Evolutionary conservation across 257 asterid species (phyloP), one percentile per base, ranked within the genome.

Genomic region (Ilex asprella): DNA sequence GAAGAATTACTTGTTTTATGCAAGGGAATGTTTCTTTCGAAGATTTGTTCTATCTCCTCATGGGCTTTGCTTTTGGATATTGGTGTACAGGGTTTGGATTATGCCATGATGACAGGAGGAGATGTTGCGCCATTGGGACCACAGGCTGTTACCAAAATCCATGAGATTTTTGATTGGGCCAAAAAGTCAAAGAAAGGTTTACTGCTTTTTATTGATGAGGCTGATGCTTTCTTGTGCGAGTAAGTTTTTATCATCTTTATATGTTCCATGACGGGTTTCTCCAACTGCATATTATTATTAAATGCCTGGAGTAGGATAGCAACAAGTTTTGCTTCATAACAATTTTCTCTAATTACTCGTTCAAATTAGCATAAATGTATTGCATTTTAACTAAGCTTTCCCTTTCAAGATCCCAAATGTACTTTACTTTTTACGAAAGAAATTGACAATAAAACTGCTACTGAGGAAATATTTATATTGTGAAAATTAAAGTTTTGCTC

Each of bases 71-170:
- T 57, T 21, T 76, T 63, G 64, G 49, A 53, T 53, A 21, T 53
- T 15, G 30, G 63, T 65, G 55, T 63, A 63, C 87, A 93, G 99
- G 99, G 99, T 58, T 73, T 93, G 77, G 96, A 93, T 74, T 93
- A 93, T 85, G 99, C 99, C 64, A 82, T 89, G 99, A 89, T 93
- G 99, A 89, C 99, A 15, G 99, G 99, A 56, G 99, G 97, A 63
- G 97, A 93, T 81, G 99, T 93, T 70, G 97, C 96, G 30, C 96
- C 99, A 13, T 76, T 93, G 76, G 99, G 99, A 64, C 74, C 95
- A 56, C 94, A 87, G 80, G 97, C 95, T 62, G 99, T 93, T 57
- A 93, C 99, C 60, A 93, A 93, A 79, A 86, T 93, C 63, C 99
- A 93, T 27, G 99, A 93, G 72, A 93, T 93, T 69, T 93, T 93